These are phyloP conservation scores for Anacardium occidentale DNA, from an alignment of 345 rosid species.

Conservation along the genomic window DNA sequence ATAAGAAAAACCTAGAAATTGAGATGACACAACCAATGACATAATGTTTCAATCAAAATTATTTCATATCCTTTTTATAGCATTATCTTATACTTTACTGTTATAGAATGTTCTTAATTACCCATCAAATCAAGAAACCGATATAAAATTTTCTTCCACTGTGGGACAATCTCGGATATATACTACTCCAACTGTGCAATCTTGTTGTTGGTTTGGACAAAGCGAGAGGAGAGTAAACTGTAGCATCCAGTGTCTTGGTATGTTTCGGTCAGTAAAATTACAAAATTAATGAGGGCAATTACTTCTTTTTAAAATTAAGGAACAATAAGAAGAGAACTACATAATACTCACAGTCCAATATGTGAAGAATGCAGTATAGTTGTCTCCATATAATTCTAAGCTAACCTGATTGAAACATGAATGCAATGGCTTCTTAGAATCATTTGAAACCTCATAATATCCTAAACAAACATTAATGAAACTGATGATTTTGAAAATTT, in stretches of 20 bases:
- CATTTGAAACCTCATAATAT: not conserved
- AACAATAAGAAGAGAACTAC: not conserved
- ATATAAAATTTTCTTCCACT: constrained; percentile 83
- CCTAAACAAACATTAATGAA: not conserved
- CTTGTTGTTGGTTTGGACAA: constrained; percentile 87
- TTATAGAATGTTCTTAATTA: constrained; percentile 27
- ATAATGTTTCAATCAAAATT: not conserved
- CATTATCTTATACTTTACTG: not conserved
- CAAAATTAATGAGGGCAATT: not conserved
- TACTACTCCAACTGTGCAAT: constrained; percentile 93
- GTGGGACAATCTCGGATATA: constrained; percentile 88
- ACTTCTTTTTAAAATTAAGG: not conserved
- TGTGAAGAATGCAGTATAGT: constrained; percentile 87
- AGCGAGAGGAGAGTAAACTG: constrained; percentile 89
- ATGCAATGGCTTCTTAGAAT: constrained; percentile 5
- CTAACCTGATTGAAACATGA: constrained; percentile 61
- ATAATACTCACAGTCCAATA: constrained; percentile 84
- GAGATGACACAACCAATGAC: too few species aligned
- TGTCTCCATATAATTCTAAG: constrained; percentile 92
- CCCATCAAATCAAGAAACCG: constrained; percentile 91
- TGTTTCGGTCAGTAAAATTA: constrained; percentile 71
- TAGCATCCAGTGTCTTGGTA: constrained; percentile 98
- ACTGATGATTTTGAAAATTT: too few species aligned
- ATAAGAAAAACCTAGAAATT: too few species aligned
- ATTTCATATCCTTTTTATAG: too few species aligned